Evolutionary conservation across 2,329 filamentous ascomycete species (phyloP).

Genomic region (Fusarium domesticum): DNA sequence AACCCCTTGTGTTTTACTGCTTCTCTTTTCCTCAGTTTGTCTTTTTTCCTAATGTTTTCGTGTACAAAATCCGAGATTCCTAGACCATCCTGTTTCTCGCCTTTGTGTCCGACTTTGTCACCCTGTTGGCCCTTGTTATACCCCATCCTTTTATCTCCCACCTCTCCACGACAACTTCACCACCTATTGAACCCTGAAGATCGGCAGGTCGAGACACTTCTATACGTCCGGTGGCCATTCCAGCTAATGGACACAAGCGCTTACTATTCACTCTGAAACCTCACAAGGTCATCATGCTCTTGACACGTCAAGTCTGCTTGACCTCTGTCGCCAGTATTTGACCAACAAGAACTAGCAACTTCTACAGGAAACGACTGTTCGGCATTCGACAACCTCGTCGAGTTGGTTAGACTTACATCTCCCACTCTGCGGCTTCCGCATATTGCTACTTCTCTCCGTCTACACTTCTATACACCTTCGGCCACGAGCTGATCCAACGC

Average conservation of each 20-base stretch:
- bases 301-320: slow-evolving; percentile 12
- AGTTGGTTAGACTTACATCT: background rate
- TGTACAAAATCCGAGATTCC: slow-evolving; percentile 7
- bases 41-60: background rate
- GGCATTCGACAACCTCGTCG: background rate
- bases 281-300: slow-evolving; percentile 21
- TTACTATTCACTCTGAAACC: slow-evolving; percentile 10
- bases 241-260: slow-evolving; percentile 11
- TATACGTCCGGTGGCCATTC: slow-evolving; percentile 7
- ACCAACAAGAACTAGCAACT: slow-evolving; percentile 11
- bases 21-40: slow-evolving; percentile 15
- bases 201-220: slow-evolving; percentile 12
- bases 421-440: too few species aligned
- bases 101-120: background rate
- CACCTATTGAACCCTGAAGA: slow-evolving; percentile 28
- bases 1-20: slow-evolving; percentile 13
- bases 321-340: slow-evolving; percentile 12
- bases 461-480: too few species aligned
- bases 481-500: background rate
- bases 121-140: background rate
- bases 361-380: slow-evolving; percentile 14
- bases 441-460: too few species aligned
- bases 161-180: slow-evolving; percentile 14
- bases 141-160: background rate
- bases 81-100: slow-evolving; percentile 9